phyloP scores from a whole-genome alignment of 805 yeast genomes.

The Lipomyces sp. region DNA sequence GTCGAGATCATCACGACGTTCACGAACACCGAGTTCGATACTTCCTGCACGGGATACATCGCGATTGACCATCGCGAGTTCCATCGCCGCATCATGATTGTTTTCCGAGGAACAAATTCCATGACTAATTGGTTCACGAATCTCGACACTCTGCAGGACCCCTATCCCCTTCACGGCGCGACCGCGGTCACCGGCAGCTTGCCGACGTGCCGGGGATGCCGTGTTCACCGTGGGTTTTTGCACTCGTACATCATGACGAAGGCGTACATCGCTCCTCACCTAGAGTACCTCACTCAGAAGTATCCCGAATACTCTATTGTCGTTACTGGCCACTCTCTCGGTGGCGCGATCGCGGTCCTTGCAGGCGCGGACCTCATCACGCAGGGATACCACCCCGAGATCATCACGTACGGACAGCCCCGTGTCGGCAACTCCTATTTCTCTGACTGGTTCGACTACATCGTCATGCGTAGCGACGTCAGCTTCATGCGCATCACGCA shows the following conservation, averaged over 20 bases:
- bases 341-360: conserved; percentile 65
- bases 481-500: conserved; percentile 26
- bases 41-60: conserved; percentile 30
- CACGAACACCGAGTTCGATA: conserved; percentile 17
- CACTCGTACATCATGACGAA: conserved; percentile 42
- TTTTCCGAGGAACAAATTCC: conserved; percentile 63
- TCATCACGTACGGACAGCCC: conserved; percentile 63
- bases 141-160: conserved; percentile 39
- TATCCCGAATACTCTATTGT: conserved; percentile 51
- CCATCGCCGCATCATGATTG: conserved; percentile 37
- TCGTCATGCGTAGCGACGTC: conserved; percentile 2
- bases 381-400: conserved; percentile 52
- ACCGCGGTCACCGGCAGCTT: background rate
- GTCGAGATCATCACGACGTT: conserved; percentile 24
- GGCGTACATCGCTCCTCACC: conserved; percentile 36
- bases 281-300: conserved; percentile 33
- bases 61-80: conserved; percentile 44
- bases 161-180: conserved; percentile 11
- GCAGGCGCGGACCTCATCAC: conserved; percentile 60
- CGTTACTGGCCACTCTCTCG: conserved; percentile 72
- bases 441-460: conserved; percentile 50
- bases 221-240: conserved; percentile 64
- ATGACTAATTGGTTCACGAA: conserved; percentile 62
- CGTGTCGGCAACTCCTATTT: conserved; percentile 56
- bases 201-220: conserved; percentile 48